Percentiles rank a stretch among this genome's conserved stretches.
Conservation (phyloP, 2,329 filamentous ascomycete genomes). For the Claviceps sorghi region DNA sequence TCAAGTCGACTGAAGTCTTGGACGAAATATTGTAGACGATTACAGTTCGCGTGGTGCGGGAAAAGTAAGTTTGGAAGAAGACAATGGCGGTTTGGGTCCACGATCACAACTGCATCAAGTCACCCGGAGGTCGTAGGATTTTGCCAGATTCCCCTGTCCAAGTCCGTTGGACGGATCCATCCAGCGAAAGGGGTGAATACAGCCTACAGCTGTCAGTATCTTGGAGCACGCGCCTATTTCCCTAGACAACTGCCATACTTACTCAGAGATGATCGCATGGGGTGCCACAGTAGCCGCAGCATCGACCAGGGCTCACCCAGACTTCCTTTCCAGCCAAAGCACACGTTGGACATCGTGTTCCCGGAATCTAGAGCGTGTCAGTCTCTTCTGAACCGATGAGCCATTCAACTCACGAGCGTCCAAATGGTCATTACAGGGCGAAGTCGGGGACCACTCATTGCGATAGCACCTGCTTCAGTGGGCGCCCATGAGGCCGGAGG, state of each 20-base stretch:
- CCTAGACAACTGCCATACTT: not conserved
- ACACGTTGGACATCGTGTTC: conserved; percentile 38
- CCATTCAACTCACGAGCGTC: not conserved
- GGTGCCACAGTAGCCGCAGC: conserved; percentile 36
- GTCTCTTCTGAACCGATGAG: not conserved
- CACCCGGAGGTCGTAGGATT: not conserved
- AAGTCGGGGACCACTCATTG: conserved; percentile 7
- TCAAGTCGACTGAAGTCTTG: not conserved
- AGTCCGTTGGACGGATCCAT: not conserved
- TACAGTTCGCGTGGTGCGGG: not conserved
- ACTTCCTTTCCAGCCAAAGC: conserved; percentile 33
- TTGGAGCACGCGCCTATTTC: not conserved
- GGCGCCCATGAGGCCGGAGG: not conserved
- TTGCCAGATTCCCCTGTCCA: not conserved
- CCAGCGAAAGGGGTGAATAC: too few relatives aligned
- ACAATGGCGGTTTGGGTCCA: not conserved
- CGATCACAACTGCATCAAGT: not conserved
- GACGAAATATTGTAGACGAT: not conserved
- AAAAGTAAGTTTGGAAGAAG: not conserved
- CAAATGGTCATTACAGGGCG: not conserved
- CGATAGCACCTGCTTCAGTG: conserved; percentile 1
- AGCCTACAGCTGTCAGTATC: not conserved
- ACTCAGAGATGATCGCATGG: conserved; percentile 17
- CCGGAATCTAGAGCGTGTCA: conserved; percentile 24
- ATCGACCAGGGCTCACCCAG: conserved; percentile 40